These are phyloP conservation scores for Isabelozyma heimii DNA, from an alignment of 805 yeast genomes.

Conservation along the genomic window DNA sequence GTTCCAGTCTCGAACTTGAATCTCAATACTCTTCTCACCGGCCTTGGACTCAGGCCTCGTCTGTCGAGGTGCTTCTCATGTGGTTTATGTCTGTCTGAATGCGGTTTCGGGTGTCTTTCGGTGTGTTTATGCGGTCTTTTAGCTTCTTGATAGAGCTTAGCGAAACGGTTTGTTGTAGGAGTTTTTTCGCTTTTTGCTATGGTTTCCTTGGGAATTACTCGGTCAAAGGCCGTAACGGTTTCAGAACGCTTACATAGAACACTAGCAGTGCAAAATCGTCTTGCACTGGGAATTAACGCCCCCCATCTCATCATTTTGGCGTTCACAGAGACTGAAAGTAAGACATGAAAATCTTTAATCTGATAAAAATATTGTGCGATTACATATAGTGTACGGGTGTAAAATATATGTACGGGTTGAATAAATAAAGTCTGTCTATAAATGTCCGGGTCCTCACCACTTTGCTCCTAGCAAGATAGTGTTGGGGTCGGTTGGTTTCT, in stretches of 20 bases:
- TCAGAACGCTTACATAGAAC: too few species aligned
- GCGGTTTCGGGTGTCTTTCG: background rate
- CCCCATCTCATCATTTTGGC: too few species aligned
- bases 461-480: slow-evolving; percentile 52
- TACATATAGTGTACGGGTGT: too few species aligned
- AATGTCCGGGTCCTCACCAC: slow-evolving; percentile 37
- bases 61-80: background rate
- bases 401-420: background rate
- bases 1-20: slow-evolving; percentile 24
- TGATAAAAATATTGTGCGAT: too few species aligned
- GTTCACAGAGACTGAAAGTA: too few species aligned
- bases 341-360: too few species aligned
- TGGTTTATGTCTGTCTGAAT: too few species aligned
- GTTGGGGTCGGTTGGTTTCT: slow-evolving; percentile 47
- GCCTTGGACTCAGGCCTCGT: background rate
- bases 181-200: background rate
- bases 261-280: too few species aligned
- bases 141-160: background rate
- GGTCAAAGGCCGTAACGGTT: background rate
- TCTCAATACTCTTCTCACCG: slow-evolving; percentile 6
- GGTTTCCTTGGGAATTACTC: background rate
- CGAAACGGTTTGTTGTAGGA: background rate
- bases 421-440: background rate
- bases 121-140: background rate
- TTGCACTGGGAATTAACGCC: too few species aligned